Base-by-base conservation (phyloP, 345 rosid genomes). In the Lepidium aucheri region DNA sequence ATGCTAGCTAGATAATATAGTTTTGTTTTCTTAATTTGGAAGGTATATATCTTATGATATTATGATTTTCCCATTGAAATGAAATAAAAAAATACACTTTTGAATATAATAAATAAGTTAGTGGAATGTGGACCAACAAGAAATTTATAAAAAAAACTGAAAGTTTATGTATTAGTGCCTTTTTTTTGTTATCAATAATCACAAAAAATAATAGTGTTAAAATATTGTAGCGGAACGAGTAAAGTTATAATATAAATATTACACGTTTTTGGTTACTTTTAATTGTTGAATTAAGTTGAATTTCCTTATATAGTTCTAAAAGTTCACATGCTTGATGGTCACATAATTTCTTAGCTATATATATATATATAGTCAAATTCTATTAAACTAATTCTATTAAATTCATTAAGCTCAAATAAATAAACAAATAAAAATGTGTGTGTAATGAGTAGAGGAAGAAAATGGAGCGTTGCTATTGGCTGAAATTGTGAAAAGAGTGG, bases 381-480 rank as follows among this genome's bases (percentile, higher is more conserved):
- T 2, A 42, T 14, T 26, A n/a, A 28, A 28, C 6, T 28, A n/a
- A n/a, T n/a, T n/a, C n/a, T 13, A 7, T n/a, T 51, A 69, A 46
- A 24, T 24, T 2, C 0, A 3, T 51, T 51, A 60, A 51, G 44
- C 53, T 50, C 18, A 66, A n/a, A 32, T 43, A 16, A 68, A 34
- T 24, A 26, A 28, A 28, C 4, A 26, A 26, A 26, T 26, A 45
- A 30, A 6, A 8, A 6, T 17, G 13, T 57, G 12, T 26, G 20
- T 54, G 64, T 55, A 35, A 55, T 71, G 75, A 71, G 75, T 71
- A 63, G 51, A 38, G 28, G 50, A 54, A 71, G 58, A 60, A 15
- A 50, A 60, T 40, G 60, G 58, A 43, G 34, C 33, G 44, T 63
- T 63, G 24, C 64, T 9, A 55, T 47, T 63, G 75, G 65, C 28